Base-by-base conservation (phyloP, 257 asterid species). In the Schizonepeta tenuifolia region DNA sequence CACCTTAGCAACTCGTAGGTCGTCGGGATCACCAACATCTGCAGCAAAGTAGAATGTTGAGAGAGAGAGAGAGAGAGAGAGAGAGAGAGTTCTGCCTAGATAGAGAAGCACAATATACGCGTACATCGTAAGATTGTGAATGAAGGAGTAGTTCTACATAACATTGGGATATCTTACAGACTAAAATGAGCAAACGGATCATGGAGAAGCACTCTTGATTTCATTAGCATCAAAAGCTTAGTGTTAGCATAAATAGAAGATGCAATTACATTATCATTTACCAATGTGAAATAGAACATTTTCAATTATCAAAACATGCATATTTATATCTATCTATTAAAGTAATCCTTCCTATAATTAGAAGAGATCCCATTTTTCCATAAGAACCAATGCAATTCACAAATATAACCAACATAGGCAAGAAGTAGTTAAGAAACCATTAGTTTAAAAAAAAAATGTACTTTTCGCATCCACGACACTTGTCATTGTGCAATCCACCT, bases 1-100 rank as follows among this genome's bases (percentile, higher is more conserved):
- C 9, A 82, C 76, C 76, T 84, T 83, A 2, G 96, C 98, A 75
- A 93, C 67, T 0, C 87, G 84, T 24, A 79, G 66, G 4, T 83
- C 89, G 20, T 64, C 75, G 5, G 81, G 56, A 35, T 49, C 62
- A 82, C 74, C 60, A 21, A 67, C 77, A 67, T 44, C 71, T 69
- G 15, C 77, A 26, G 41, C 49, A 54, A 28, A 47, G 22, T 12
- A 60, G 68, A 36, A 68, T 18, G 41, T 24, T 73, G 4, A 13
- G 33, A 20, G 61, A 13, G 9, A 22, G 35, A 22, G 17, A 22
- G 33, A 21, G n/a, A n/a, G 33, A 21, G 59, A 46, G 21, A 15
- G 21, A 5, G 54, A 2, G 18, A 15, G 50, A 44, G 14, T 46
- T 46, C 51, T 46, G 6, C 59, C 31, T 53, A 53, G 31, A 53